Conservation (phyloP, 1,284 basidiomycete genomes). For the Earliella scabrosa region DNA sequence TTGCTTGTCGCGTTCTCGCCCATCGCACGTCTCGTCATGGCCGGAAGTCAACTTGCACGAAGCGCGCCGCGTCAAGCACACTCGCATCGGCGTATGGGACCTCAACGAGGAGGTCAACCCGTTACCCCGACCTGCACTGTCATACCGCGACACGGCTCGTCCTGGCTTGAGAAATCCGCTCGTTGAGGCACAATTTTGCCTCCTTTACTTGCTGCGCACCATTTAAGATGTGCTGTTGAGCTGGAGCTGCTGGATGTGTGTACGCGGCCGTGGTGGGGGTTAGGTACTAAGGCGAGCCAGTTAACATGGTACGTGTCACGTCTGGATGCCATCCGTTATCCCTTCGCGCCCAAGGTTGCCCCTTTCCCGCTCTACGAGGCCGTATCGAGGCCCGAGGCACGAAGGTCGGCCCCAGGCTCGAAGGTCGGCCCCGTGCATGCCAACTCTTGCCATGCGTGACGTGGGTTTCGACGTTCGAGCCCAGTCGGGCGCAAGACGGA, state of each 20-base stretch:
- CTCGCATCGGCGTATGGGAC: conserved; percentile 73
- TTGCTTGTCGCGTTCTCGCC: background rate
- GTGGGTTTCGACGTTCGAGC: no score
- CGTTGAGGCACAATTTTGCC: conserved; percentile 51
- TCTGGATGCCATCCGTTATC: background rate
- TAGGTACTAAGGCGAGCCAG: conserved; percentile 73
- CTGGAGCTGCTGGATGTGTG: conserved; percentile 51
- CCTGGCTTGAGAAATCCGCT: conserved; percentile 51
- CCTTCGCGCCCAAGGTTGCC: no score
- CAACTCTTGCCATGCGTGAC: no score
- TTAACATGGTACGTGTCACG: conserved; percentile 60
- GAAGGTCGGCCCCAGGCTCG: no score
- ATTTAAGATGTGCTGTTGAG: conserved; percentile 63
- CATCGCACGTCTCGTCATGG: conserved; percentile 13
- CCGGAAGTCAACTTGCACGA: conserved; percentile 50
- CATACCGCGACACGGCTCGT: conserved; percentile 46
- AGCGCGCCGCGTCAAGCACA: conserved; percentile 57
- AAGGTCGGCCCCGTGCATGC: no score
- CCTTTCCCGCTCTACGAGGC: no score
- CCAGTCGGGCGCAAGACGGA: no score
- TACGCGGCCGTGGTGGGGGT: conserved; percentile 51
- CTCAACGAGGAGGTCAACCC: conserved; percentile 65
- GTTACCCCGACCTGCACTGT: conserved; percentile 41
- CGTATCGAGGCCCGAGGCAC: no score
- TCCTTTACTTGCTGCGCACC: conserved; percentile 72